Evolutionary conservation across 139 green algal genomes (phyloP).

Genomic region (Coelastrella sp.): DNA sequence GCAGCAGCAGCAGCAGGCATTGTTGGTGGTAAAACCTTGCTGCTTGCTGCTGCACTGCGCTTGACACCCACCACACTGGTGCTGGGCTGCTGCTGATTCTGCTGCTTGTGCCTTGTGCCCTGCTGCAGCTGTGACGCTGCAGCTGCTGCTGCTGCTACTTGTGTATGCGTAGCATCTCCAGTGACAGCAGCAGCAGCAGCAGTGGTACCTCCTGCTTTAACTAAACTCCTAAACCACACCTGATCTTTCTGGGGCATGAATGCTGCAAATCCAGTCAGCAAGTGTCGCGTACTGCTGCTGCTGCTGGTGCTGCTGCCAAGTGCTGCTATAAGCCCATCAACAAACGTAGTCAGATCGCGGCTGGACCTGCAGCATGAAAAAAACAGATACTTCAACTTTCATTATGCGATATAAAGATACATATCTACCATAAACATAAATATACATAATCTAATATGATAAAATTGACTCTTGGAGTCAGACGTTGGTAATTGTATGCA

Average conservation of each 20-base stretch:
- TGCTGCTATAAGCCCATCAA: constrained; percentile 62
- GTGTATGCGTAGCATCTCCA: background rate
- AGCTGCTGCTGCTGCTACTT: background rate
- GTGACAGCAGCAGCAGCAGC: background rate
- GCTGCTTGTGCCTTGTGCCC: background rate
- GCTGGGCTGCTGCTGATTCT: constrained; percentile 5
- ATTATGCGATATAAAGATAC: too few species aligned
- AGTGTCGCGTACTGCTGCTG: constrained; percentile 35
- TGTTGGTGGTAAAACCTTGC: background rate
- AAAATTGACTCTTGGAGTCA: too few species aligned
- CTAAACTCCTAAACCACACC: constrained; percentile 57
- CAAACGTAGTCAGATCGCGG: constrained; percentile 56
- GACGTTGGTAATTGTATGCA: too few species aligned
- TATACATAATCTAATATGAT: too few species aligned
- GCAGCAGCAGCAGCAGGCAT: background rate
- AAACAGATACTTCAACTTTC: too few species aligned
- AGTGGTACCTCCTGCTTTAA: constrained; percentile 14
- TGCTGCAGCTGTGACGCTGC: background rate
- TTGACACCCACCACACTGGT: background rate
- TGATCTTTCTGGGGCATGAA: constrained; percentile 66
- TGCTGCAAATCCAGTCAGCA: constrained; percentile 63
- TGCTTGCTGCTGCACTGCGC: background rate
- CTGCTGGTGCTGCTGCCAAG: constrained; percentile 58
- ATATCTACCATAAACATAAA: too few species aligned
- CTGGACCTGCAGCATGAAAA: constrained; percentile 33